Base-by-base conservation (phyloP, 1,139 yeast genomes). In the Zygosaccharomyces pseudobailii region DNA sequence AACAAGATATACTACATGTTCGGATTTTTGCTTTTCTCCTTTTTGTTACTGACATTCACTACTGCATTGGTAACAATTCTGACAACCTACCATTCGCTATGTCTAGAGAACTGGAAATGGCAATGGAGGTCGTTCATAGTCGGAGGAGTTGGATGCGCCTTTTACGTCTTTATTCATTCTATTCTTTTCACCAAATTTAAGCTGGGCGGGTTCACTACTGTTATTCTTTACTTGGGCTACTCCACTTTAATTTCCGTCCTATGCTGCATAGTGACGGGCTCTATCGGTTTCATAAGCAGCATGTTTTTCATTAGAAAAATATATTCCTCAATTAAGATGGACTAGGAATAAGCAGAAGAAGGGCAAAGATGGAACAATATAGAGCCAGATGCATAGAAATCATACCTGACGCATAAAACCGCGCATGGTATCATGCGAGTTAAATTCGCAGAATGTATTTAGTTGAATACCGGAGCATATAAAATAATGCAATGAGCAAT, bases 1-100 rank as follows among this genome's bases (percentile, higher is more conserved):
- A 90, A 87, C 74, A 79, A 88, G 67, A 83, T 92, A 55, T 92
- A 82, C 73, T 92, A 90, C 73, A 92, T 92, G 97, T 92, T 92
- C 74, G 98, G 98, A 21, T 92, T 92, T 74, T 74, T 92, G 59
- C 87, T 92, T 68, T 81, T 90, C 70, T 89, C 97, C 60, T 83
- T 88, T 65, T 57, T 85, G 22, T 74, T 92, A 63, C 85, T 89
- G 88, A 72, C 87, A 13, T 63, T 86, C 59, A 89, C 97, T 8
- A 85, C 96, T 6, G 76, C 87, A 19, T 75, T 92, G 54, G 89
- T 89, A 38, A 84, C 96, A 0, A 72, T 89, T 20, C 73, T 92
- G 58, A 78, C 89, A 72, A 80, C 87, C 33, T 92, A 92, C 69
- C 86, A 87, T 71, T 78, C 90, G 7, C 76, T 94, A 55, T 88